These are phyloP conservation scores for Rhodosporidiobolus sp. DNA, from an alignment of 768 basidiomycete species.

Conservation along the genomic window DNA sequence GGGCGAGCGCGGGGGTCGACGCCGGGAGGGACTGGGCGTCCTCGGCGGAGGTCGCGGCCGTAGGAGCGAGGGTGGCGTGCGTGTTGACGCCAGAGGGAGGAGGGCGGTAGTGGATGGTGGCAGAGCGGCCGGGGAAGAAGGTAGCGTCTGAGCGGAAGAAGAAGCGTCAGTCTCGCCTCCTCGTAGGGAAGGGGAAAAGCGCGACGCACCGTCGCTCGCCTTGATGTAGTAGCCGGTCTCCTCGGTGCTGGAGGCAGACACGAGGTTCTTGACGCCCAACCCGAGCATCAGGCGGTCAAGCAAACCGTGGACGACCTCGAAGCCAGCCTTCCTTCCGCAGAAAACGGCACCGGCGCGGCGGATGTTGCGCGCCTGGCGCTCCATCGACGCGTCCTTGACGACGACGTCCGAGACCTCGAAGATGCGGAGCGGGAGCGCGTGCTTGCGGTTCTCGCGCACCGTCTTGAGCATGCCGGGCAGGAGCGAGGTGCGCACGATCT, in stretches of 20 bases:
- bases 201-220: constrained; percentile 68
- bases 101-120: constrained; percentile 78
- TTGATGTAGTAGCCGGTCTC: constrained; percentile 85
- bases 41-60: constrained; percentile 27
- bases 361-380: constrained; percentile 82
- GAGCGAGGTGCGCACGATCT: constrained; percentile 93
- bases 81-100: constrained; percentile 24
- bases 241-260: constrained; percentile 58
- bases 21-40: constrained; percentile 30
- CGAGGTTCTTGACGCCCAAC: constrained; percentile 81
- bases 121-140: constrained; percentile 93
- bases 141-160: constrained; percentile 64
- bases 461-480: constrained; percentile 95
- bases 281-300: constrained; percentile 94
- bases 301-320: constrained; percentile 89
- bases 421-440: constrained; percentile 83
- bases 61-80: constrained; percentile 41
- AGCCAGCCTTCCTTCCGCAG: constrained; percentile 95
- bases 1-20: constrained; percentile 37
- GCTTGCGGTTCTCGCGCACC: constrained; percentile 90
- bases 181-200: background rate
- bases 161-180: background rate
- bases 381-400: constrained; percentile 72
- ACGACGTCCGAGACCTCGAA: constrained; percentile 94
- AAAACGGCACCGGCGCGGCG: constrained; percentile 85